Evolutionary conservation across 1,139 yeast species (phyloP).

Genomic region (Meyerozyma smithsonii): DNA sequence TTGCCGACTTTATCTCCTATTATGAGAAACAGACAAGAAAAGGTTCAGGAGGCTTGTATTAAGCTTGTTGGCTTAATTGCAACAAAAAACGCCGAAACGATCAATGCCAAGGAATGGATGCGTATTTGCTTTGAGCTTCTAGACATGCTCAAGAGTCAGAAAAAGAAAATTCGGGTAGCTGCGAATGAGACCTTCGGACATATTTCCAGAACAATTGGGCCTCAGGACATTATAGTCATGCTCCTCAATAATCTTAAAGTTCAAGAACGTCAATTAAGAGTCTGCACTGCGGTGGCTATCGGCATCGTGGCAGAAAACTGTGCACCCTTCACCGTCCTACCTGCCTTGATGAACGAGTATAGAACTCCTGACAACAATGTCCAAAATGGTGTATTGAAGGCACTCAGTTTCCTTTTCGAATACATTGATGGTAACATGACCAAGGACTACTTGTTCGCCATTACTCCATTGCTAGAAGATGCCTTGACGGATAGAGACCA

Average conservation of each 20-base stretch:
- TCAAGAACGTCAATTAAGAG: slow-evolving; percentile 94
- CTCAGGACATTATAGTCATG: slow-evolving; percentile 88
- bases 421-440: slow-evolving; percentile 76
- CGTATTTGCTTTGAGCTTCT: slow-evolving; percentile 86
- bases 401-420: slow-evolving; percentile 90
- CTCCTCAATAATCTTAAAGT: slow-evolving; percentile 79
- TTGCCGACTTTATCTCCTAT: slow-evolving; percentile 90
- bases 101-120: slow-evolving; percentile 97
- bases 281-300: slow-evolving; percentile 96
- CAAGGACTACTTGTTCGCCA: slow-evolving; percentile 76
- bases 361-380: slow-evolving; percentile 89
- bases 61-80: slow-evolving; percentile 82
- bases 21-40: slow-evolving; percentile 82
- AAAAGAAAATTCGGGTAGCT: slow-evolving; percentile 71
- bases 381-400: slow-evolving; percentile 91
- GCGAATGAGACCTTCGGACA: slow-evolving; percentile 91
- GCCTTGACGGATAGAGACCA: slow-evolving; percentile 88
- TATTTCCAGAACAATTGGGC: slow-evolving; percentile 92
- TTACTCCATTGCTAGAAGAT: slow-evolving; percentile 79
- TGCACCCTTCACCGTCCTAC: slow-evolving; percentile 91
- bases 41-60: slow-evolving; percentile 85
- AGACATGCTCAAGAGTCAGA: slow-evolving; percentile 85
- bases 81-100: slow-evolving; percentile 74
- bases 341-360: slow-evolving; percentile 95
- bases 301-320: slow-evolving; percentile 96